Percentiles rank a stretch among this genome's conserved stretches.
Conservation (phyloP, 495 filamentous ascomycete genomes). For the Penicillium atrosanguineum region DNA sequence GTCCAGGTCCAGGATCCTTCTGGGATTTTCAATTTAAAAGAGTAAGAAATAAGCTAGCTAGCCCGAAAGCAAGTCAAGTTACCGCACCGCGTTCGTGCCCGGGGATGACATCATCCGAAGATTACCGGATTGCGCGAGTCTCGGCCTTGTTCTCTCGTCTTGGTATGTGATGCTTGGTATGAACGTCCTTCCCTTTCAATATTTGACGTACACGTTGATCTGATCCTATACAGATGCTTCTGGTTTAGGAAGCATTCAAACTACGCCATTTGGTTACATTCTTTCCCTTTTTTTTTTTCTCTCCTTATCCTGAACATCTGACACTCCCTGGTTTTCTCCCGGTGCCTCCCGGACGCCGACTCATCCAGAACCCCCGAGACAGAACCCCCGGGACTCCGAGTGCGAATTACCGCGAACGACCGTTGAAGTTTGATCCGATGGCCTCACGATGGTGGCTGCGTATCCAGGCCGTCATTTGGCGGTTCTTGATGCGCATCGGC, state of each 20-base stretch:
- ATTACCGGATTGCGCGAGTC: constrained; percentile 4
- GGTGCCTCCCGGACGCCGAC: background rate
- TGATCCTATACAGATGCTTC: background rate
- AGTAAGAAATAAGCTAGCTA: background rate
- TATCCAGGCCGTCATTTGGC: constrained; percentile 71
- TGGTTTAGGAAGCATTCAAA: background rate
- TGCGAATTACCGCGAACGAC: background rate
- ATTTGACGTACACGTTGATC: background rate
- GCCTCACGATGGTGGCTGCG: constrained; percentile 65
- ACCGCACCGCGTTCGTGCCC: background rate
- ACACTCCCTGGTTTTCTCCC: background rate
- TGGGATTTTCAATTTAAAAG: background rate
- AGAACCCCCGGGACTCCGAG: background rate
- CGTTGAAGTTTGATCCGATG: constrained; percentile 23
- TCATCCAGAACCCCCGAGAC: background rate
- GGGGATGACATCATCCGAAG: constrained; percentile 11
- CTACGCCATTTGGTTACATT: background rate
- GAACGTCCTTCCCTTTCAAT: background rate
- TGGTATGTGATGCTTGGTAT: background rate
- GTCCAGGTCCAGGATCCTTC: background rate
- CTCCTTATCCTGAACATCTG: background rate
- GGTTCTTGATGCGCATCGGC: constrained; percentile 73
- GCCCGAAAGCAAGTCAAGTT: background rate
- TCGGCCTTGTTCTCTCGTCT: background rate
- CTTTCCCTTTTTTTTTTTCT: background rate